Evolutionary conservation across 495 filamentous ascomycete genomes (phyloP).

Genomic region (Acidiella bohemica): DNA sequence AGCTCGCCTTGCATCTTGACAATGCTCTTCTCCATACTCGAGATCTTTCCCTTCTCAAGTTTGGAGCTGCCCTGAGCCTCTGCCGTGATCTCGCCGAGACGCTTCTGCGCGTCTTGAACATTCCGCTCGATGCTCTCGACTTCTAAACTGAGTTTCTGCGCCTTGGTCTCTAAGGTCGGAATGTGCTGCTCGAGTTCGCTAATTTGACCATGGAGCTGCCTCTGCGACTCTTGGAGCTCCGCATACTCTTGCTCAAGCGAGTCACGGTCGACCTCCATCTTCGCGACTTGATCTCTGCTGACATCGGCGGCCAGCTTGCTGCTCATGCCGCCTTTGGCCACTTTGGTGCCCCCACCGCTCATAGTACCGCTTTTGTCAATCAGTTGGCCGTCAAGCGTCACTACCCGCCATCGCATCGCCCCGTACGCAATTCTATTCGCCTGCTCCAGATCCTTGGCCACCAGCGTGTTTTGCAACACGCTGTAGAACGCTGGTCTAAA

Average conservation of each 20-base stretch:
- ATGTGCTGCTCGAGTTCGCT: conserved; percentile 66
- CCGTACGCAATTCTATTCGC: conserved; percentile 95
- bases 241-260: conserved; percentile 65
- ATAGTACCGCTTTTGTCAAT: conserved; percentile 97
- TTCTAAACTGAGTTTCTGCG: conserved; percentile 84
- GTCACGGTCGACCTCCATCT: conserved; percentile 78
- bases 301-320: conserved; percentile 78
- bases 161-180: conserved; percentile 72
- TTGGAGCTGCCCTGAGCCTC: conserved; percentile 70
- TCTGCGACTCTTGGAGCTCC: conserved; percentile 65
- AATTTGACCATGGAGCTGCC: conserved; percentile 58
- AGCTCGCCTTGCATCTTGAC: conserved; percentile 61
- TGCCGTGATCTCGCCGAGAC: conserved; percentile 66
- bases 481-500: conserved; percentile 91
- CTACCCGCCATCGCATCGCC: conserved; percentile 81
- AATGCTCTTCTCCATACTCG: conserved; percentile 62
- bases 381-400: conserved; percentile 85
- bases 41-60: conserved; percentile 56
- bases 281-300: conserved; percentile 72
- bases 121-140: conserved; percentile 77
- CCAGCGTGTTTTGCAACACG: conserved; percentile 81
- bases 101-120: conserved; percentile 65
- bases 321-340: conserved; percentile 86
- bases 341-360: conserved; percentile 85
- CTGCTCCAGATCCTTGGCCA: conserved; percentile 82